These are phyloP conservation scores for Hymenoscyphus fraxineus DNA, from an alignment of 2,329 filamentous ascomycete species.

Conservation along the genomic window DNA sequence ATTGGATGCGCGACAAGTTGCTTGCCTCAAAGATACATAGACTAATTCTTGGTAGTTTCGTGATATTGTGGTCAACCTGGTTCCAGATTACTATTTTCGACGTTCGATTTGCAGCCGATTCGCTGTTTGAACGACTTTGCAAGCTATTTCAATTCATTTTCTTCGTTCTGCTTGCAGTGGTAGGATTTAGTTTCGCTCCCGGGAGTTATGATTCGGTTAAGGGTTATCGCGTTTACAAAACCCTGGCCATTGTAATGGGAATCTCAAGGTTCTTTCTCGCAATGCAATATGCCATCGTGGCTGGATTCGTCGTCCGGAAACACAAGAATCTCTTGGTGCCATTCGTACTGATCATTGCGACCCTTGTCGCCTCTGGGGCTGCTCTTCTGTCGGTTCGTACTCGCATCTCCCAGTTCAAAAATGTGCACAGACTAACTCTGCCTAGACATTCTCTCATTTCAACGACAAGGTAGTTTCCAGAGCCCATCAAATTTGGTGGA, in stretches of 20 bases:
- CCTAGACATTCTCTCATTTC: conserved; percentile 38
- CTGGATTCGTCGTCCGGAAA: conserved; percentile 34
- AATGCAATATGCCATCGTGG: conserved; percentile 37
- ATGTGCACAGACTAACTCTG: conserved; percentile 9
- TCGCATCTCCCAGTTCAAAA: not conserved
- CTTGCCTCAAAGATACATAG: not conserved
- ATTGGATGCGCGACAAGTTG: not conserved
- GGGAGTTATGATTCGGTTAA: conserved; percentile 10
- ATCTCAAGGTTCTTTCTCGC: conserved; percentile 35
- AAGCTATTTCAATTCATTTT: conserved; percentile 50
- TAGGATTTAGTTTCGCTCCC: conserved; percentile 13
- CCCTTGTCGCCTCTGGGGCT: conserved; percentile 35
- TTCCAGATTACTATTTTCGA: conserved; percentile 55
- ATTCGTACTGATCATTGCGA: conserved; percentile 33
- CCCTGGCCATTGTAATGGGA: conserved; percentile 36
- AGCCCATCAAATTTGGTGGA: conserved; percentile 42
- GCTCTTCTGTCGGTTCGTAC: conserved; percentile 35
- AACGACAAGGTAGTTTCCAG: conserved; percentile 2
- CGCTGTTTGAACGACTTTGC: conserved; percentile 49
- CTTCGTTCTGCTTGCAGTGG: conserved; percentile 52
- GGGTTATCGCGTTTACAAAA: conserved; percentile 16
- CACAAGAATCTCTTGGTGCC: conserved; percentile 27
- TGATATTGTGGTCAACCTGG: conserved; percentile 56
- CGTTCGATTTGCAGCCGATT: conserved; percentile 53
- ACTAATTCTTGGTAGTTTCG: conserved; percentile 36